Evolutionary conservation across 2,329 filamentous ascomycete species (phyloP), one percentile per base, ranked within the genome.

Genomic region (Alternaria alternata): DNA sequence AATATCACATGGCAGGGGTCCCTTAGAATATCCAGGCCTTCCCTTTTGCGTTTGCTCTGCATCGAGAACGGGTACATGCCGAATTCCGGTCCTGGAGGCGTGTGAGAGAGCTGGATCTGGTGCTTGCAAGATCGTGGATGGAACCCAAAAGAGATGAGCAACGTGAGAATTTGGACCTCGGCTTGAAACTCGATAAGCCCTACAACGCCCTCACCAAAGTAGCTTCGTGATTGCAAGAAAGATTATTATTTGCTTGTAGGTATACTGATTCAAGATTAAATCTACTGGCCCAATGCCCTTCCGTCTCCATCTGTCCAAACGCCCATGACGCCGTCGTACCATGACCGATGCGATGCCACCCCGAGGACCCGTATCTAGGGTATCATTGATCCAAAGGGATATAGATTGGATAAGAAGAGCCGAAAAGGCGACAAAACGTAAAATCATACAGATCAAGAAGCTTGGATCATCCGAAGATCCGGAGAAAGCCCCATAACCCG

Each of bases 401-500:
- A 43, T 38, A 48, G 47, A 42, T 34, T 52, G 36, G 46, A 64
- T 64, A 22, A 57, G 51, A 47, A 52, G 65, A 36, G 61, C 63
- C 36, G 54, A 58, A 46, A 64, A 62, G 54, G 22, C 58, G 48
- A 11, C 56, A 61, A 39, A 59, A 51, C 20, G 34, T 60, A 42
- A 54, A 20, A 54, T 44, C 22, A 26, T 56, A 47, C 44, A 36
- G n/a, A 24, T 47, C 11, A 14, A 41, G 26, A 39, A 36, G 39
- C 28, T 30, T 4, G 3, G 11, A 41, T 64, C 44, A 77, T 34
- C 89, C 90, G 84, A 97, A 97, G 49, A 93, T 78, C 81, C 91
- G 96, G 71, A 98, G 84, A 78, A 99, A 97, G 0, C 90, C 91
- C 90, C 92, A 97, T 62, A 99, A 88, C 7, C 94, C 94, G 46